phyloP scores from a whole-genome alignment of 352 stramenopile genomes.

The Phytopythium mirpurense region DNA sequence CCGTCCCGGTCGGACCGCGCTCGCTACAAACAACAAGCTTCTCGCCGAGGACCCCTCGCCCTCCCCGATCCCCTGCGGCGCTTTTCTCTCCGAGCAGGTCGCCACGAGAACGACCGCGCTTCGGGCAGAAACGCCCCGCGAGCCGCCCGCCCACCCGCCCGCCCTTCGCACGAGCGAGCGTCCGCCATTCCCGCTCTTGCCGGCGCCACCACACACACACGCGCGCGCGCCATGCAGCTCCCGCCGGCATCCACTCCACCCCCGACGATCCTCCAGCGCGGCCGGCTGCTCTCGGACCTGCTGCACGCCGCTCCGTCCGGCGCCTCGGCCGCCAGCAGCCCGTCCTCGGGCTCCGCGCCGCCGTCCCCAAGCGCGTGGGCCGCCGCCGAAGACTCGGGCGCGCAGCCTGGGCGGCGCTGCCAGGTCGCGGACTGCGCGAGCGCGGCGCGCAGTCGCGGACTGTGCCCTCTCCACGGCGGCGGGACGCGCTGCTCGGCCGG shows the following conservation, averaged over 20 bases:
- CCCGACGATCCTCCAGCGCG: neutral
- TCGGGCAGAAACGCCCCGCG: constrained; percentile 1
- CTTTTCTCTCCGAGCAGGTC: neutral
- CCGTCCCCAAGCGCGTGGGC: neutral
- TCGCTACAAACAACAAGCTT: too few species aligned
- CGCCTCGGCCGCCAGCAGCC: neutral
- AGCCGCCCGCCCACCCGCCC: too few species aligned
- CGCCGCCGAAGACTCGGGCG: neutral
- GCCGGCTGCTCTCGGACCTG: neutral
- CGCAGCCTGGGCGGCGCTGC: constrained; percentile 11
- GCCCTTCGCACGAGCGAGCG: too few species aligned
- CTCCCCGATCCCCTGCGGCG: neutral
- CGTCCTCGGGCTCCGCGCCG: neutral
- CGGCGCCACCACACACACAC: neutral
- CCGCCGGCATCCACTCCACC: too few species aligned
- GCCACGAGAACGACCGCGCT: neutral
- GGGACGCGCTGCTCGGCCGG: constrained; percentile 50
- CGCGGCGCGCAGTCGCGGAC: constrained; percentile 68
- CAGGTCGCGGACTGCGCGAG: constrained; percentile 66
- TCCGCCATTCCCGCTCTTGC: neutral
- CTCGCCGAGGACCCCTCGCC: too few species aligned
- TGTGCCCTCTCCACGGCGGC: constrained; percentile 82
- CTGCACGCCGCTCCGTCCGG: neutral
- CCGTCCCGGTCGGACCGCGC: neutral
- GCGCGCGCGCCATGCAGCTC: too few species aligned